phyloP scores from a whole-genome alignment of 176 grass and related monocot genomes.

The Carex pumila region DNA sequence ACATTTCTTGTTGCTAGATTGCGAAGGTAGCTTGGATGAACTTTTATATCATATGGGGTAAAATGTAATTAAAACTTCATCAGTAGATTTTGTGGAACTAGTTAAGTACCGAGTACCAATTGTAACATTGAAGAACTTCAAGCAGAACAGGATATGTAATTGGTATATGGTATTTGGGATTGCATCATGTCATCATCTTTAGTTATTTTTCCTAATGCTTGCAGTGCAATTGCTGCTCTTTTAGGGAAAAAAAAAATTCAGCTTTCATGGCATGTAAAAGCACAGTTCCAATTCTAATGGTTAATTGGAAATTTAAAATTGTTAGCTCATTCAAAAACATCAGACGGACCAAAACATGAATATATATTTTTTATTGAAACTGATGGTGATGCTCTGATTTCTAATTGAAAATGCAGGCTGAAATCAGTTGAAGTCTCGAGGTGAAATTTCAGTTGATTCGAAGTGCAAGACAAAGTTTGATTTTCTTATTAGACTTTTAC shows the following conservation, averaged over 20 bases:
- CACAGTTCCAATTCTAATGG: no score
- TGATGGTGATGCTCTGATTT: no score
- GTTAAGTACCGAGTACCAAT: background rate
- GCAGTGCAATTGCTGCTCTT: background rate
- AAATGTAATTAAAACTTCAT: background rate
- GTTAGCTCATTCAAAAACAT: no score
- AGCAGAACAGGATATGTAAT: background rate
- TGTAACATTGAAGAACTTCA: background rate
- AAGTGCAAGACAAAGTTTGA: no score
- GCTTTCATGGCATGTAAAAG: background rate
- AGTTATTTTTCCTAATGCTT: background rate
- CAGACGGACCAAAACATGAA: no score
- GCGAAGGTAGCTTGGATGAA: background rate
- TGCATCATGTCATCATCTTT: background rate
- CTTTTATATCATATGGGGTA: background rate
- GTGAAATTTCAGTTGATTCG: background rate
- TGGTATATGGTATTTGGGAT: background rate
- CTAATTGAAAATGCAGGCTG: background rate
- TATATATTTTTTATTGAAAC: no score
- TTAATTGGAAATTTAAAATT: no score
- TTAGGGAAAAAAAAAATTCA: background rate
- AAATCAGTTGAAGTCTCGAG: background rate
- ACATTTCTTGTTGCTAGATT: background rate
- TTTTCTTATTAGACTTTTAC: no score
- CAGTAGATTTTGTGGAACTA: background rate